These are phyloP conservation scores for Acidiella bohemica DNA, from an alignment of 495 filamentous ascomycete genomes.

Conservation along the genomic window DNA sequence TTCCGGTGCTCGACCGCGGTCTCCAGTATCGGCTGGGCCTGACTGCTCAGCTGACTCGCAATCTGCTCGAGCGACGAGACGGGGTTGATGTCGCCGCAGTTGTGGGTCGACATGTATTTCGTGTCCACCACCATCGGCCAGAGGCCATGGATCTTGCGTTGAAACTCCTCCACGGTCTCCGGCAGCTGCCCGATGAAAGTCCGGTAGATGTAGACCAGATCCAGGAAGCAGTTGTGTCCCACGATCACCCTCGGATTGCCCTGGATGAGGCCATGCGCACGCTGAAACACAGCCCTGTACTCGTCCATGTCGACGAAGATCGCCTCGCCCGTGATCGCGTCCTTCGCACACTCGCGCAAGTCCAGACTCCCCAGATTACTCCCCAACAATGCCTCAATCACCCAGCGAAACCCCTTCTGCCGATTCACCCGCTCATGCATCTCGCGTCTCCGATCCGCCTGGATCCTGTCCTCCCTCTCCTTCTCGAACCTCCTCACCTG, in stretches of 20 bases:
- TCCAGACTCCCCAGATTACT: slow-evolving; percentile 42
- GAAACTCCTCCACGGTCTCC: slow-evolving; percentile 46
- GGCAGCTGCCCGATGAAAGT: slow-evolving; percentile 59
- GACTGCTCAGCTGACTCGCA: slow-evolving; percentile 29
- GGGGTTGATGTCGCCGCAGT: slow-evolving; percentile 38
- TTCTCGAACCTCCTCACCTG: slow-evolving; percentile 39
- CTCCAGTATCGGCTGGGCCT: slow-evolving; percentile 35
- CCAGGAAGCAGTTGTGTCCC: slow-evolving; percentile 66
- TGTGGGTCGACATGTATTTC: slow-evolving; percentile 56
- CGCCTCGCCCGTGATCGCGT: slow-evolving; percentile 17
- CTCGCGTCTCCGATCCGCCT: slow-evolving; percentile 28
- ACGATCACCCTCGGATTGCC: slow-evolving; percentile 43
- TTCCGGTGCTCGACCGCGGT: slow-evolving; percentile 34
- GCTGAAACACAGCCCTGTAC: slow-evolving; percentile 24
- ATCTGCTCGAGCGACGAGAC: slow-evolving; percentile 39
- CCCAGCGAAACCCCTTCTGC: slow-evolving; percentile 51
- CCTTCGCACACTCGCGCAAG: slow-evolving; percentile 28
- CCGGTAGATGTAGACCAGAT: slow-evolving; percentile 57
- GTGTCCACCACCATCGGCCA: slow-evolving; percentile 68
- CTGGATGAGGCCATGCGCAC: slow-evolving; percentile 31
- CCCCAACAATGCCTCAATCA: slow-evolving; percentile 54
- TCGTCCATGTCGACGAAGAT: slow-evolving; percentile 22
- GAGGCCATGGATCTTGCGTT: slow-evolving; percentile 35
- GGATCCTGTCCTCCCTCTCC: slow-evolving; percentile 33
- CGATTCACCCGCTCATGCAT: slow-evolving; percentile 34